These are phyloP conservation scores for Alternaria atra DNA, from an alignment of 2,329 filamentous ascomycete genomes.

Conservation along the genomic window DNA sequence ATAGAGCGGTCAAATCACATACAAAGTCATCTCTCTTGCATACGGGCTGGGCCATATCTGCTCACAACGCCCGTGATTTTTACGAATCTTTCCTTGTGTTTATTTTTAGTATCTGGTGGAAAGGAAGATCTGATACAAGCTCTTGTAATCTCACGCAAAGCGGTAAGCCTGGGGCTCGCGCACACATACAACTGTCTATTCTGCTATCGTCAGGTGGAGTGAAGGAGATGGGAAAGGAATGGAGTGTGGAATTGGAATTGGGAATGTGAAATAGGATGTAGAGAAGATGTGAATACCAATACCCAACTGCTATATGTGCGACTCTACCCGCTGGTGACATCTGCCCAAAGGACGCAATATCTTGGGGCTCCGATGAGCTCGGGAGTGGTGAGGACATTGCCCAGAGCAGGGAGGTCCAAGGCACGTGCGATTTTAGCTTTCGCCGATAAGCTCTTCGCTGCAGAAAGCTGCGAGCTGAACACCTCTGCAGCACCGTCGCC, in stretches of 20 bases:
- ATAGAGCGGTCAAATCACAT: slow-evolving; percentile 3
- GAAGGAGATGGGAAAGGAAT: background rate
- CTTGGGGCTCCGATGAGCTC: background rate
- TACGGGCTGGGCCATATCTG: background rate
- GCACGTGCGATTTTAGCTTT: background rate
- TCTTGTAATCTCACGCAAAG: slow-evolving; percentile 20
- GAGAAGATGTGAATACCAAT: slow-evolving; percentile 3
- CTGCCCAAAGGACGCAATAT: background rate
- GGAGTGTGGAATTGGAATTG: background rate
- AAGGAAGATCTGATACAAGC: slow-evolving; percentile 17
- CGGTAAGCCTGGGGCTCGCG: slow-evolving; percentile 16
- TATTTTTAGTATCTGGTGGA: slow-evolving; percentile 7
- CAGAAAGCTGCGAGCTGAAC: slow-evolving; percentile 1
- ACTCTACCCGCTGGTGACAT: background rate
- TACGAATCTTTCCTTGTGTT: slow-evolving; percentile 14
- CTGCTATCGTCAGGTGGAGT: slow-evolving; percentile 6
- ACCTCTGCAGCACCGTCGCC: background rate
- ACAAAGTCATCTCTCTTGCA: slow-evolving; percentile 3
- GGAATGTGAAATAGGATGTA: slow-evolving; percentile 1
- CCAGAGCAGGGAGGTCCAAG: background rate
- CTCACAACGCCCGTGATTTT: slow-evolving; percentile 3
- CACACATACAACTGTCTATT: slow-evolving; percentile 12
- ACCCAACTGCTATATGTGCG: background rate
- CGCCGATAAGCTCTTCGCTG: background rate
- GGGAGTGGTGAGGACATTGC: background rate